These are phyloP conservation scores for Phytophthora chlamydospora DNA, from an alignment of 352 stramenopile species.

Conservation along the genomic window DNA sequence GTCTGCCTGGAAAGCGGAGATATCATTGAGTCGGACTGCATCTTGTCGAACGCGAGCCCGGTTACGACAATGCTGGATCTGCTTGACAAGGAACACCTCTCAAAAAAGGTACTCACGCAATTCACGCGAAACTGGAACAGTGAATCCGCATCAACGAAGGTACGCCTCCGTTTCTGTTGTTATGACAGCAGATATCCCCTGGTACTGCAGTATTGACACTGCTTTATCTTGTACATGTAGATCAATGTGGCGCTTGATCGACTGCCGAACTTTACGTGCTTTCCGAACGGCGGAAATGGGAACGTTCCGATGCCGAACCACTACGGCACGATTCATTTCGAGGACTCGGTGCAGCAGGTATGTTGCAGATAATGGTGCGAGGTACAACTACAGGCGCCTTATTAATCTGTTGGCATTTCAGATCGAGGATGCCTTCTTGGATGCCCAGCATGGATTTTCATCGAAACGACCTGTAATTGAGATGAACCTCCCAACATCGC, in stretches of 20 bases:
- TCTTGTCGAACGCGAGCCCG: constrained; percentile 87
- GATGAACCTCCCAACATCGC: constrained; percentile 90
- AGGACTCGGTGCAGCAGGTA: constrained; percentile 75
- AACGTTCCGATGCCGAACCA: constrained; percentile 79
- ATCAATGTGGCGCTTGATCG: constrained; percentile 90
- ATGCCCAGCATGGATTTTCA: constrained; percentile 71
- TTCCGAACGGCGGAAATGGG: constrained; percentile 67
- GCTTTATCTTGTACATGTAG: constrained; percentile 34
- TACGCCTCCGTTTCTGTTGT: constrained; percentile 16
- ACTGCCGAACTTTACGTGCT: constrained; percentile 86
- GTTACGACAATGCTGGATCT: constrained; percentile 85
- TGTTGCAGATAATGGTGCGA: not conserved
- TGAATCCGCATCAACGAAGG: constrained; percentile 82
- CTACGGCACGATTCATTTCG: constrained; percentile 91
- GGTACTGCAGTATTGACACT: not conserved
- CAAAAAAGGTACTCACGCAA: constrained; percentile 64
- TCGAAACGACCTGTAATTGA: constrained; percentile 88
- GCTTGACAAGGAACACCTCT: constrained; percentile 60
- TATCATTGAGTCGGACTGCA: constrained; percentile 52
- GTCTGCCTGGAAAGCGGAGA: constrained; percentile 70
- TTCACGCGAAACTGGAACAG: constrained; percentile 85
- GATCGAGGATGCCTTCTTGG: constrained; percentile 91
- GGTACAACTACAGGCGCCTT: not conserved
- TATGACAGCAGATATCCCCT: not conserved
- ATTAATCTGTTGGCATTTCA: constrained; percentile 20